Conservation (phyloP, 768 basidiomycete species). For the Royoungia palumana region DNA sequence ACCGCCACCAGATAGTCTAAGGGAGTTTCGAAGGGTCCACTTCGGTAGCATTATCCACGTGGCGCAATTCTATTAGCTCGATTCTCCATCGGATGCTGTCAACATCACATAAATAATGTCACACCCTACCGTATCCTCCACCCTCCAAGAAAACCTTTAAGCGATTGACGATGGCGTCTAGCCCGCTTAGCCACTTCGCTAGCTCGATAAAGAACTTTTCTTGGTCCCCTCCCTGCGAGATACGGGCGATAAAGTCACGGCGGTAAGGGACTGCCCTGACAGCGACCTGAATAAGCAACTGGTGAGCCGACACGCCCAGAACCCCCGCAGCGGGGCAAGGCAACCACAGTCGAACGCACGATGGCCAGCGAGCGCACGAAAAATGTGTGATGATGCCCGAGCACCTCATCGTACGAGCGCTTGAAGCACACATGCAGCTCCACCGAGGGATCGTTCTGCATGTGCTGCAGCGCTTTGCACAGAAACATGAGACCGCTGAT, state of each 20-base stretch:
- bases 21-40: neutral
- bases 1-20: conserved; percentile 1
- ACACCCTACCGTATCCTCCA: conserved; percentile 58
- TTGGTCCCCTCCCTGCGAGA: conserved; percentile 59
- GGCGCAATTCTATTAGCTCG: conserved; percentile 18
- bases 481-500: conserved; percentile 65
- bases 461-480: conserved; percentile 62
- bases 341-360: conserved; percentile 22
- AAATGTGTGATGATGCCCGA: conserved; percentile 65
- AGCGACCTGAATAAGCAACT: conserved; percentile 41
- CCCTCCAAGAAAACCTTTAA: conserved; percentile 54
- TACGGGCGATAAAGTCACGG: conserved; percentile 56
- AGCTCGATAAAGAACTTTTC: conserved; percentile 60
- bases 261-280: conserved; percentile 63
- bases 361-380: conserved; percentile 51
- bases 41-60: conserved; percentile 8
- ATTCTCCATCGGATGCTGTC: conserved; percentile 18
- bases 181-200: conserved; percentile 55
- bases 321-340: neutral
- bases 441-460: conserved; percentile 49
- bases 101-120: conserved; percentile 1
- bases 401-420: conserved; percentile 64
- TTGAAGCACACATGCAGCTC: conserved; percentile 70
- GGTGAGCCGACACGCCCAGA: neutral
- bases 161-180: conserved; percentile 53